Conservation (phyloP, 163 green algal genomes). For the Scenedesmus sp. region DNA sequence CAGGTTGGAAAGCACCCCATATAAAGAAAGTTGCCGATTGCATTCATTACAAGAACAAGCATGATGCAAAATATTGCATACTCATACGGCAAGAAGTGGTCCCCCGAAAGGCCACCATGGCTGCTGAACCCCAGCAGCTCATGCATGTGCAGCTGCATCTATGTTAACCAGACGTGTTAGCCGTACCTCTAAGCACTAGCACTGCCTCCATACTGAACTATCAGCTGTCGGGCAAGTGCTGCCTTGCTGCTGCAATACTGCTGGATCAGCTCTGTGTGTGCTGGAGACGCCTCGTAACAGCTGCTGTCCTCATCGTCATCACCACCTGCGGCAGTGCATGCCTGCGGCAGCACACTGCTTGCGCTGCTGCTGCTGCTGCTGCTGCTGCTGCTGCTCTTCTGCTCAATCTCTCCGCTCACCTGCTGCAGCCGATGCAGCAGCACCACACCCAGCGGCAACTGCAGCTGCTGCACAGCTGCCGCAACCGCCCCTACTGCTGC, state of each 20-base stretch:
- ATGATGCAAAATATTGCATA: no score
- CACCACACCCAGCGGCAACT: neutral
- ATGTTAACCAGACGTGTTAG: no score
- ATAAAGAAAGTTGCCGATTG: no score
- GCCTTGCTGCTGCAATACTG: slow-evolving; percentile 35
- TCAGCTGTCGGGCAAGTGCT: slow-evolving; percentile 1
- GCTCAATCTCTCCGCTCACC: neutral
- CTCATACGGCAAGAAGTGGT: no score
- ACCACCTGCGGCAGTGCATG: neutral
- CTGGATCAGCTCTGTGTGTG: neutral
- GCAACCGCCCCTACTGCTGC: slow-evolving; percentile 1
- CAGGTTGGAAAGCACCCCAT: no score
- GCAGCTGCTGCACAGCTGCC: neutral
- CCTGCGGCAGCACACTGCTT: neutral
- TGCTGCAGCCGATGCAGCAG: slow-evolving; percentile 19
- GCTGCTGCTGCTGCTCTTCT: neutral
- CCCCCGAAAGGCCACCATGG: no score
- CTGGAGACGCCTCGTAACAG: neutral
- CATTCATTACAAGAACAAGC: no score
- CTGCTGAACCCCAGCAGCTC: no score
- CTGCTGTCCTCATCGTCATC: neutral
- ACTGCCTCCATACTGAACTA: neutral
- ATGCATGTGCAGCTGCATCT: no score
- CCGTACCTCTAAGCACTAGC: neutral
- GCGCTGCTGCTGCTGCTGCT: neutral